These are phyloP conservation scores for Escovopsis sp. DNA, from an alignment of 2,329 filamentous ascomycete genomes.

Conservation along the genomic window DNA sequence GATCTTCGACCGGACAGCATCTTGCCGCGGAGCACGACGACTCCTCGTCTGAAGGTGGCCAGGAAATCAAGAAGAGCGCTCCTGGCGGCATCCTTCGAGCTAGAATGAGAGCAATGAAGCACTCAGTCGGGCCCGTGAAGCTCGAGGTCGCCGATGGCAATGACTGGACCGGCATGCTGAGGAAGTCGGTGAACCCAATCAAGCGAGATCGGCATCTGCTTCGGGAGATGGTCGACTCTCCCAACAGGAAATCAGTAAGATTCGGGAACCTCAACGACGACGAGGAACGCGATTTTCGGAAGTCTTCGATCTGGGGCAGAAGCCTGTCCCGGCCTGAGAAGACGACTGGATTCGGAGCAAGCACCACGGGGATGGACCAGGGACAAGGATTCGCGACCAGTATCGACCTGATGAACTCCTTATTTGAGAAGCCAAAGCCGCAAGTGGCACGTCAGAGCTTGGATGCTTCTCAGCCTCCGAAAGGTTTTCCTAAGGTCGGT, in stretches of 20 bases:
- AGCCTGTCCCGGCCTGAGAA: conserved; percentile 16
- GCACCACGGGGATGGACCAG: conserved; percentile 25
- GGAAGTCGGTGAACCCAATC: conserved; percentile 83
- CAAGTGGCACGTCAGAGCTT: conserved; percentile 41
- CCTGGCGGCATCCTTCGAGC: conserved; percentile 49
- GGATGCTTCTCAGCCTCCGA: conserved; percentile 35
- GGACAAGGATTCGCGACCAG: conserved; percentile 65
- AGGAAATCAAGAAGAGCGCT: conserved; percentile 30
- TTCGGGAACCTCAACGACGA: conserved; percentile 15
- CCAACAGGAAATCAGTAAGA: conserved; percentile 14
- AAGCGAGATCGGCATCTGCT: conserved; percentile 77
- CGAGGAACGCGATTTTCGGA: conserved; percentile 36
- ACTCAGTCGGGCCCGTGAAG: conserved; percentile 41
- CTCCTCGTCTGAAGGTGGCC: conserved; percentile 38
- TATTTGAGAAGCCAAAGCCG: conserved; percentile 65
- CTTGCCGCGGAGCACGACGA: conserved; percentile 60
- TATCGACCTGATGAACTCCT: conserved; percentile 91
- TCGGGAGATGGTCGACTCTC: conserved; percentile 43
- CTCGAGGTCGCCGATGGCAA: conserved; percentile 54
- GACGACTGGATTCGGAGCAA: conserved; percentile 15
- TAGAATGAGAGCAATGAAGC: conserved; percentile 48
- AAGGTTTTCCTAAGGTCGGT: conserved; percentile 85
- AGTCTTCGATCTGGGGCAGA: conserved; percentile 21
- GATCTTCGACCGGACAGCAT: conserved; percentile 60
- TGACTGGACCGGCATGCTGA: conserved; percentile 87